These are phyloP conservation scores for Alloteropsis semialata DNA, from an alignment of 176 grass and related monocot species.

Conservation along the genomic window DNA sequence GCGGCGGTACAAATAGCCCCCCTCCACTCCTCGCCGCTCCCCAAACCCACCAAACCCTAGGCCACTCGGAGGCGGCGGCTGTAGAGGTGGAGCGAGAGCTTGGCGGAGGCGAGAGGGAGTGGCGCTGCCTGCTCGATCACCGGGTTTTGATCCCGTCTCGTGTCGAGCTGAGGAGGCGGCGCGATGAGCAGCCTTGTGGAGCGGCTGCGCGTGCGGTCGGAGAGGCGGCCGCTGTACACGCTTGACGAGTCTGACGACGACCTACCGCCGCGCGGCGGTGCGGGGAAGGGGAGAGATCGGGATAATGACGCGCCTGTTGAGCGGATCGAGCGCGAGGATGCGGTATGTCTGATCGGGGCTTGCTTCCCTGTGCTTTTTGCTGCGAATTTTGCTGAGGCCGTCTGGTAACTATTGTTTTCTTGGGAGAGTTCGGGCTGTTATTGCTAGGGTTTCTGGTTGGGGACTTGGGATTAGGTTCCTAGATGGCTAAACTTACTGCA, in stretches of 20 bases:
- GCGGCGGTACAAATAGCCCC: not conserved
- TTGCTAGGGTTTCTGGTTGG: conserved; percentile 18
- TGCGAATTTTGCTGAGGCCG: conserved; percentile 36
- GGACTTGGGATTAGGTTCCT: not conserved
- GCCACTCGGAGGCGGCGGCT: conserved; percentile 17
- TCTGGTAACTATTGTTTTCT: not conserved
- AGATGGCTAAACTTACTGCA: not conserved
- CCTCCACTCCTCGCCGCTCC: not conserved
- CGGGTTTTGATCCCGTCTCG: conserved; percentile 21
- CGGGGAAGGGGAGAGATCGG: conserved; percentile 48
- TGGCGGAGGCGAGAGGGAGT: not conserved
- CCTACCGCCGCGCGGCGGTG: conserved; percentile 35
- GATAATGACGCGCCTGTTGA: conserved; percentile 51
- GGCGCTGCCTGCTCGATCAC: not conserved
- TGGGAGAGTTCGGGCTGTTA: not conserved
- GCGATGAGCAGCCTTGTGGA: conserved; percentile 95
- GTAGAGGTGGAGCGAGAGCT: conserved; percentile 1
- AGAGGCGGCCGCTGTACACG: conserved; percentile 80
- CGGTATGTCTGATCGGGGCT: conserved; percentile 44
- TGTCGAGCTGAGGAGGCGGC: conserved; percentile 14
- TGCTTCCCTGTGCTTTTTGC: not conserved
- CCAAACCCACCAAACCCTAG: conserved; percentile 49
- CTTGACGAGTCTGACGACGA: conserved; percentile 94
- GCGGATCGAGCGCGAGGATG: conserved; percentile 69
- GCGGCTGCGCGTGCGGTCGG: conserved; percentile 92